Conservation (phyloP, 2,329 filamentous ascomycete species). For the Grosmannia serpens region DNA sequence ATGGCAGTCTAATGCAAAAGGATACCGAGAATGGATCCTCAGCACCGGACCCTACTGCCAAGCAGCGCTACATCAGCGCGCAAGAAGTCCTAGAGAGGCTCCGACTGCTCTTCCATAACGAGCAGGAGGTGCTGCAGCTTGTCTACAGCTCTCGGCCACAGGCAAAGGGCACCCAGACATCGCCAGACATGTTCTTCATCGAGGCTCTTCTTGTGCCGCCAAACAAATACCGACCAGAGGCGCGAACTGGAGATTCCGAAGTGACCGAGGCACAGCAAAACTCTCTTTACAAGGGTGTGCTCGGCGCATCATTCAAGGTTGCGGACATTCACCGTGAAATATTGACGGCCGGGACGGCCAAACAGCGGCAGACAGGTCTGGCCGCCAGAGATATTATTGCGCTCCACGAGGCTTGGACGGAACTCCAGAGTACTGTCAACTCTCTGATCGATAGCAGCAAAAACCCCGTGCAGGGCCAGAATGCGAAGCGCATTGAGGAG, state of each 20-base stretch:
- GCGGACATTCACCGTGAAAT: conserved; percentile 64
- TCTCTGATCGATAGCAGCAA: conserved; percentile 84
- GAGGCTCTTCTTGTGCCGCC: conserved; percentile 79
- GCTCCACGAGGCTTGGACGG: conserved; percentile 70
- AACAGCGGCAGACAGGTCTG: conserved; percentile 17
- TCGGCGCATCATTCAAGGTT: conserved; percentile 63
- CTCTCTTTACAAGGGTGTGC: conserved; percentile 71
- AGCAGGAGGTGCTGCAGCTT: conserved; percentile 72
- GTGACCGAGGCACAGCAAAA: conserved; percentile 87
- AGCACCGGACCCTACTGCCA: conserved; percentile 11
- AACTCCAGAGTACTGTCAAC: conserved; percentile 83
- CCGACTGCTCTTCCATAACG: conserved; percentile 70
- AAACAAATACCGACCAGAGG: conserved; percentile 82
- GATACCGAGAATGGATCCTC: conserved; percentile 25
- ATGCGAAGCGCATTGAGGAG: conserved; percentile 70
- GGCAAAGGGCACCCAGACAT: conserved; percentile 47
- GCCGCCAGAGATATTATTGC: conserved; percentile 52
- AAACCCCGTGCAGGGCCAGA: conserved; percentile 68
- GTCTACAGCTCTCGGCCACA: conserved; percentile 68
- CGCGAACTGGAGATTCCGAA: conserved; percentile 65
- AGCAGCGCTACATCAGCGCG: conserved; percentile 68
- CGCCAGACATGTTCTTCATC: conserved; percentile 89
- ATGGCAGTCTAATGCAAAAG: conserved; percentile 46
- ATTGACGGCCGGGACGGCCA: conserved; percentile 28
- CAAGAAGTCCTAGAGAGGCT: conserved; percentile 75